Evolutionary conservation across 2,329 filamentous ascomycete species (phyloP), one percentile per base, ranked within the genome.

Genomic region (Aureobasidium zeae): DNA sequence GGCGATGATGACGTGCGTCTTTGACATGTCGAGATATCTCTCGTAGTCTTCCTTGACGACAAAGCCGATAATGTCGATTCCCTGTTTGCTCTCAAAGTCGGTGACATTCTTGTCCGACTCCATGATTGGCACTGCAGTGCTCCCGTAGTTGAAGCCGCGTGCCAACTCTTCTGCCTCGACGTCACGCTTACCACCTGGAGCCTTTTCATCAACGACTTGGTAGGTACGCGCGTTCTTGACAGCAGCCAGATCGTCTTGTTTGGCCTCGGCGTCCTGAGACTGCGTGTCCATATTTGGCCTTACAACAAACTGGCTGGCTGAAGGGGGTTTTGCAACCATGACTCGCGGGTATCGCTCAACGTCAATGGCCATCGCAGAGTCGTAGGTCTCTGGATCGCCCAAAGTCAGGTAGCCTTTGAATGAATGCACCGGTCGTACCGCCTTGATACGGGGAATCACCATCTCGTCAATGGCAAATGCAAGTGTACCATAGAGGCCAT

Each of bases 111-210:
- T 75, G 55, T 98, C 89, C 0, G 83, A 83, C 53, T 88, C 81
- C 51, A 78, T 85, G 52, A 98, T 94, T 52, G 83, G 81, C 1
- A 98, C 89, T 2, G 85, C 86, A 0, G 89, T 95, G 45, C 87
- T 76, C 33, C 91, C 91, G 59, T 98, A 98, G 56, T 86, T 81
- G 56, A 89, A 98, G 0, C 91, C 91, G 60, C 87, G 94, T n/a
- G 86, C 86, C 26, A 98, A 71, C 12, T 86, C 77, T 11, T 94
- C 87, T 46, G 79, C 78, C 20, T 83, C 77, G 19, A 98, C 79
- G 42, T 94, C 86, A 43, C 73, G 74, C 64, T 89, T 94, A 10
- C 84, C 83, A 12, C 85, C 86, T 0, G 82, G 79, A 0, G 79
- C 79, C 28, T 74, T 69, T 4, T 81, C 74, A 49, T 95, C 85